A percentile compares a stretch with the other conserved stretches of the same genome.
Evolutionary conservation across 768 basidiomycete species (phyloP).

Genomic region (Termitomyces bulborhizus): DNA sequence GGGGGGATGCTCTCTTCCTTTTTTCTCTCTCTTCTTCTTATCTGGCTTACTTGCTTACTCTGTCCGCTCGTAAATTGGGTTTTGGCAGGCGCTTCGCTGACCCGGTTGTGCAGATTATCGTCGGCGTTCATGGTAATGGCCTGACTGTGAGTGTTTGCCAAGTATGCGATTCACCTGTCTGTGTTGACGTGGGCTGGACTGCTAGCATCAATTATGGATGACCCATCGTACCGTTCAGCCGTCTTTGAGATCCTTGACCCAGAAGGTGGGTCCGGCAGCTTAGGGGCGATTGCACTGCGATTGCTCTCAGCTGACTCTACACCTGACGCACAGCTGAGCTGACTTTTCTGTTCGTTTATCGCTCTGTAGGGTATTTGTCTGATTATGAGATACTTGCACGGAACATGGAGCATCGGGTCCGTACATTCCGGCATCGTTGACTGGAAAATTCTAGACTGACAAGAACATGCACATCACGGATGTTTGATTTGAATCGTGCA

Average conservation of each 20-base stretch:
- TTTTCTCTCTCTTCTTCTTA: not conserved
- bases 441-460: not conserved
- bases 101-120: conserved; percentile 34
- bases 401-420: conserved; percentile 35
- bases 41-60: not conserved
- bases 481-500: not conserved
- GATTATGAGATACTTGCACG: conserved; percentile 37
- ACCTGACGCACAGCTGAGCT: not conserved
- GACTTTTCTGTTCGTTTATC: not conserved
- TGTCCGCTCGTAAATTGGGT: not conserved
- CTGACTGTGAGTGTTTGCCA: conserved; percentile 35
- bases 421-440: conserved; percentile 6
- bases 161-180: conserved; percentile 1
- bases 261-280: conserved; percentile 24
- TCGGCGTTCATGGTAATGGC: conserved; percentile 68
- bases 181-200: not conserved
- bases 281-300: not conserved
- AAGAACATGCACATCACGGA: not conserved
- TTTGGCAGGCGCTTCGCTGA: not conserved
- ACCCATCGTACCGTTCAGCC: conserved; percentile 54
- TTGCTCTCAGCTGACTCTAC: not conserved
- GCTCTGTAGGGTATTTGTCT: conserved; percentile 25
- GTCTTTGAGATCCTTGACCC: conserved; percentile 69
- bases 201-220: conserved; percentile 60
- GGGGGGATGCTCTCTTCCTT: not conserved